These are phyloP conservation scores for Corinectria fuckeliana DNA, from an alignment of 2,329 filamentous ascomycete genomes.

Conservation along the genomic window DNA sequence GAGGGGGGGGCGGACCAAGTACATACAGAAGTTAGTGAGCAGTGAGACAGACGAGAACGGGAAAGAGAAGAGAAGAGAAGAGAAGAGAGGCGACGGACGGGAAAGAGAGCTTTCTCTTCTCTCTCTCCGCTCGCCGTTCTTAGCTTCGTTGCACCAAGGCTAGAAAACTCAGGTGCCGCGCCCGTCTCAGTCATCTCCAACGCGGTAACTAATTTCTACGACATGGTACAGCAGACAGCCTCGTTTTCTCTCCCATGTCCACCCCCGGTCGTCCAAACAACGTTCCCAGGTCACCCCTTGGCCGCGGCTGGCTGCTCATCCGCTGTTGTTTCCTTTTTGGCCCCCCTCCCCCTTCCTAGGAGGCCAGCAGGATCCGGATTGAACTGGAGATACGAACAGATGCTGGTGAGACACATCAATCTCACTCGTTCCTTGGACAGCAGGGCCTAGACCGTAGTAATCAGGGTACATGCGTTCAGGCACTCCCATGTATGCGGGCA, in stretches of 20 bases:
- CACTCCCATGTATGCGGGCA: neutral
- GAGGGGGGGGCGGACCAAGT: neutral
- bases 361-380: too few species aligned
- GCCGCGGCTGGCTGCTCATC: too few species aligned
- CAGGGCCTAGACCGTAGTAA: slow-evolving; percentile 10
- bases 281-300: slow-evolving; percentile 9
- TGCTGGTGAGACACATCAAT: slow-evolving; percentile 37
- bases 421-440: slow-evolving; percentile 15
- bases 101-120: neutral
- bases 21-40: neutral
- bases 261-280: slow-evolving; percentile 18
- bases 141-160: neutral
- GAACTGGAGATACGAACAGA: too few species aligned
- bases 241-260: slow-evolving; percentile 7
- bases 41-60: neutral
- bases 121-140: slow-evolving; percentile 4
- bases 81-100: too few species aligned
- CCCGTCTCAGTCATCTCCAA: neutral
- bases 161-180: neutral
- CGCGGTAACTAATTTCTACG: neutral
- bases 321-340: slow-evolving; percentile 14
- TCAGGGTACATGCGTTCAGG: neutral
- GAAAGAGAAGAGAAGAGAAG: neutral
- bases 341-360: too few species aligned
- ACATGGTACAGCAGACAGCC: slow-evolving; percentile 10